Evolutionary conservation across 805 yeast genomes (phyloP), one percentile per base, ranked within the genome.

Genomic region (Candida ulmi): DNA sequence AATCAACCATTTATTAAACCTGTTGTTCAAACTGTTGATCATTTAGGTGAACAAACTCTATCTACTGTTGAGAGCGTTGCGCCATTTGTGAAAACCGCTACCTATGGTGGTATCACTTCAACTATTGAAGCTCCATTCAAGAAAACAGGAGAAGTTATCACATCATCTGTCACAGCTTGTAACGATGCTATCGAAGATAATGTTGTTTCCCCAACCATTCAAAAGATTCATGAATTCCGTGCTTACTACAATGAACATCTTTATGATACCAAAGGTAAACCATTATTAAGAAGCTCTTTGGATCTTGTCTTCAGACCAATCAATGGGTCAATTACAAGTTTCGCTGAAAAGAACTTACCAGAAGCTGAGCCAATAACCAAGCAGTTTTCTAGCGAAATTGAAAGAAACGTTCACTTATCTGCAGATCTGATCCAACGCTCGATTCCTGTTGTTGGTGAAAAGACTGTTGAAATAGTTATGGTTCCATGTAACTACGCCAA

Each of bases 251-350:
- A 76, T 52, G 63, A 70, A 35, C 66, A 74, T 25, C 52, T 77
- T 30, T 71, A 73, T 55, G 78, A 79, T 52, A 68, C 75, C 8
- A 64, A 76, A 24, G 87, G 87, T 18, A 77, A 76, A 52, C 83
- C 85, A 30, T 55, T 80, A 37, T 47, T 83, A 29, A 69, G 87
- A 47, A 68, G 81, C n/a, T 70, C 74, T 18, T 52, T 80, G 17
- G 88, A 82, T 57, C 81, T 85, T 4, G 27, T 80, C 11, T 63
- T 83, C 35, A 68, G 65, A 28, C 90, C 93, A 23, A 33, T 81
- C 33, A 87, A 83, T 61, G 61, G 68, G 27, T 62, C 68, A 26
- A 57, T 83, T 37, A 79, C 72, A 44, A 56, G 65, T 2, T 49
- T 66, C 18, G 67, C 76, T 23, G 57, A 63, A 30, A 60, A 58